Evolutionary conservation across 1,139 yeast species (phyloP).

Genomic region (Yamadazyma taylorii): DNA sequence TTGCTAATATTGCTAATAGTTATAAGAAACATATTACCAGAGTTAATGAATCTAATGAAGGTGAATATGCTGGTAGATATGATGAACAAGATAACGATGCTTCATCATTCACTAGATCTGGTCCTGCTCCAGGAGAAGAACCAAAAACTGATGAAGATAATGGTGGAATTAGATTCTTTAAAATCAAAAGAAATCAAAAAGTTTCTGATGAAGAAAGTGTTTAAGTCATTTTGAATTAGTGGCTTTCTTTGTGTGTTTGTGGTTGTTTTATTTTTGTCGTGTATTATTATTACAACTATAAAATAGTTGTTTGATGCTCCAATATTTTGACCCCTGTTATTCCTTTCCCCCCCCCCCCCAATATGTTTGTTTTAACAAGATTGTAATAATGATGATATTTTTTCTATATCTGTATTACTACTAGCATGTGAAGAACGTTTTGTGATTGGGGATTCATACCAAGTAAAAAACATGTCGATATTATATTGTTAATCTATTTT

Average conservation of each 20-base stretch:
- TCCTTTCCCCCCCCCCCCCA: background rate
- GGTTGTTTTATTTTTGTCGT: too few species aligned
- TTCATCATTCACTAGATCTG: slow-evolving; percentile 47
- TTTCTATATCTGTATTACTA: background rate
- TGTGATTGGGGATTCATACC: background rate
- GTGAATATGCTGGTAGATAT: slow-evolving; percentile 13
- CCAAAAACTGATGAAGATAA: slow-evolving; percentile 35
- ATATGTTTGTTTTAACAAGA: too few species aligned
- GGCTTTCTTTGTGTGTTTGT: too few species aligned
- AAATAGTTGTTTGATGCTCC: background rate
- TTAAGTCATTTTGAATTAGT: slow-evolving; percentile 26
- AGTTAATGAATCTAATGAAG: slow-evolving; percentile 27
- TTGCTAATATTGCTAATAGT: slow-evolving; percentile 48
- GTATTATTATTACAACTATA: background rate
- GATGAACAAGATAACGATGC: slow-evolving; percentile 32
- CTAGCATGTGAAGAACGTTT: background rate
- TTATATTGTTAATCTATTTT: background rate
- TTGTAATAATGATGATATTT: background rate
- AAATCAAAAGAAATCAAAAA: slow-evolving; percentile 67
- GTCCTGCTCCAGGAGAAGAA: slow-evolving; percentile 29
- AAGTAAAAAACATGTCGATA: background rate
- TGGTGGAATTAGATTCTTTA: slow-evolving; percentile 77
- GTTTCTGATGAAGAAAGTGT: slow-evolving; percentile 63
- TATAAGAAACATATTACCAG: slow-evolving; percentile 46
- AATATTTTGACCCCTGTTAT: background rate